Conservation (phyloP, 352 stramenopile species). For the Globisporangium radiosum region DNA sequence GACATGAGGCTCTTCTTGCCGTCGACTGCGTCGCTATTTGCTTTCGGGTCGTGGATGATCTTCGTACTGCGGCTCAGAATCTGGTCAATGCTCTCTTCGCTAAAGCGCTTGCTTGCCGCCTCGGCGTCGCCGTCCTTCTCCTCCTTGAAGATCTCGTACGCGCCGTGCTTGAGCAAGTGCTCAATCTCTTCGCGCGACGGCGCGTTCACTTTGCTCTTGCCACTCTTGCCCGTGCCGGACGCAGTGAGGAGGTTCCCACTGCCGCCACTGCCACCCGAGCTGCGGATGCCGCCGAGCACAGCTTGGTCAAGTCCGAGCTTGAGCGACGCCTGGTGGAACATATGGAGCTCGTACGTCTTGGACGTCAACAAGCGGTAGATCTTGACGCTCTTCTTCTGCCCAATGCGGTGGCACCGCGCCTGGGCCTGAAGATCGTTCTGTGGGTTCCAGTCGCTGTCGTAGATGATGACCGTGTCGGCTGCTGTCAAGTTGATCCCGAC, state of each 20-base stretch:
- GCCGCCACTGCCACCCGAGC: constrained; percentile 34
- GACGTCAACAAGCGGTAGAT: constrained; percentile 89
- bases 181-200: constrained; percentile 91
- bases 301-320: constrained; percentile 91
- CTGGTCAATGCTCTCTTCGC: constrained; percentile 97
- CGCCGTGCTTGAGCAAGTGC: constrained; percentile 89
- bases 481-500: constrained; percentile 97
- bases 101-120: constrained; percentile 93
- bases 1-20: constrained; percentile 78
- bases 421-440: constrained; percentile 93
- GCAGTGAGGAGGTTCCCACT: constrained; percentile 5
- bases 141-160: constrained; percentile 93
- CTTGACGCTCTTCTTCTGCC: constrained; percentile 91
- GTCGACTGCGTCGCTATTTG: constrained; percentile 23
- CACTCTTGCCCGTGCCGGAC: constrained; percentile 13
- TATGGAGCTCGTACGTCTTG: constrained; percentile 92
- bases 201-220: constrained; percentile 34
- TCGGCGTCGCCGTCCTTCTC: constrained; percentile 88
- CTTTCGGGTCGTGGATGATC: constrained; percentile 82
- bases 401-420: constrained; percentile 90
- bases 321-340: constrained; percentile 90
- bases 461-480: constrained; percentile 90
- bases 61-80: constrained; percentile 92
- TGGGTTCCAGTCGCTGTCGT: constrained; percentile 99
- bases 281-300: constrained; percentile 84